A percentile compares a stretch with the other conserved stretches of the same genome.
Conservation (phyloP, 768 basidiomycete species). For the Wakefieldia striispora region DNA sequence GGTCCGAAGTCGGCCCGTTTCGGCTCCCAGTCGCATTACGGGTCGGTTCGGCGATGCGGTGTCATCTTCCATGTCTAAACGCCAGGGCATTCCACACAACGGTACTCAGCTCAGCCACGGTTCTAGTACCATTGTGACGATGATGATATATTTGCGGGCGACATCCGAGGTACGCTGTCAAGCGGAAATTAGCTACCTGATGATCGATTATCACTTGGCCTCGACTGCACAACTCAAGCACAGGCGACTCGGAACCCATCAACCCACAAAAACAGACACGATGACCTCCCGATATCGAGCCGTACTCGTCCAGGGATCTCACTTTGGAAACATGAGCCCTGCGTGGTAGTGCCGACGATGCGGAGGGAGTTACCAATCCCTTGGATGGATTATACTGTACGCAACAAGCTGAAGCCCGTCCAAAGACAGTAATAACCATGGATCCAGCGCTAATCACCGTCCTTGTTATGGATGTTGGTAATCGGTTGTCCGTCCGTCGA, state of each 20-base stretch:
- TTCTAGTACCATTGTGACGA: too few relatives aligned
- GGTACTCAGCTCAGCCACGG: not conserved
- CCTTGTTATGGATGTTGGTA: not conserved
- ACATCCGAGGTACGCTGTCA: not conserved
- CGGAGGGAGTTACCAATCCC: not conserved
- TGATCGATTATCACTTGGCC: too few relatives aligned
- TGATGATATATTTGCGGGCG: not conserved
- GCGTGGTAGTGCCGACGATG: constrained; percentile 1
- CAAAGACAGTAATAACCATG: not conserved
- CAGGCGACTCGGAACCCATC: not conserved
- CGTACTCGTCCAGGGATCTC: too few relatives aligned
- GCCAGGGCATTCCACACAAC: not conserved
- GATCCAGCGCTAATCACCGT: not conserved
- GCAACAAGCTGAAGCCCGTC: too few relatives aligned
- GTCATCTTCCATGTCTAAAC: not conserved
- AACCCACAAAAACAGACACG: not conserved
- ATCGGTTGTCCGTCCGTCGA: not conserved
- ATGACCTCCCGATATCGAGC: too few relatives aligned
- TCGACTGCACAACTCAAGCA: not conserved
- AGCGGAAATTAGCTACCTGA: constrained; percentile 2
- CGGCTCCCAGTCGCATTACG: not conserved
- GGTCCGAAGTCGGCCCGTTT: not conserved
- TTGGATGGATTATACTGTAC: not conserved
- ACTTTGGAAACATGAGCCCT: not conserved
- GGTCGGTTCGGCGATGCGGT: too few relatives aligned